Conservation (phyloP, 225 moss, liverwort and hornwort species). For the Sphagnum tenellum region DNA sequence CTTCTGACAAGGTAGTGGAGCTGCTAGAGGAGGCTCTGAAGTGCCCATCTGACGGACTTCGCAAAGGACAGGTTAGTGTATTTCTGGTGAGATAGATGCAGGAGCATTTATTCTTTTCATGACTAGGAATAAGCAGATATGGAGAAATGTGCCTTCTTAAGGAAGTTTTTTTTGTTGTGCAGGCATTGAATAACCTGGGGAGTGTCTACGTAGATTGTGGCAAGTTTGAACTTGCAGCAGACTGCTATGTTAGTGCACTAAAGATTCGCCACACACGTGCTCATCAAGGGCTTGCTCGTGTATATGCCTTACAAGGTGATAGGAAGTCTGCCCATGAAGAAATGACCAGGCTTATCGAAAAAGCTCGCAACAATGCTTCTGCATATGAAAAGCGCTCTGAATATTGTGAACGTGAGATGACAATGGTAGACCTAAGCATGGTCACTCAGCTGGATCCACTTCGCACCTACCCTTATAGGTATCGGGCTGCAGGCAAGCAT, state of each 20-base stretch:
- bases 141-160: not conserved
- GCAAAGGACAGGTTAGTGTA: conserved; percentile 82
- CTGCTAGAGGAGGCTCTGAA: conserved; percentile 95
- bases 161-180: conserved; percentile 9
- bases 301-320: conserved; percentile 84
- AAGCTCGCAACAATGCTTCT: conserved; percentile 97
- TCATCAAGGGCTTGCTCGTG: conserved; percentile 97
- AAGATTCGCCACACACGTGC: conserved; percentile 96
- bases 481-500: conserved; percentile 92
- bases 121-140: too few relatives aligned
- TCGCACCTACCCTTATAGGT: conserved; percentile 94
- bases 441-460: conserved; percentile 92
- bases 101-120: too few relatives aligned
- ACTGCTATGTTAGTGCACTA: conserved; percentile 92
- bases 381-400: conserved; percentile 98
- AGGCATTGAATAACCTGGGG: conserved; percentile 98
- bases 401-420: conserved; percentile 97
- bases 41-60: conserved; percentile 96
- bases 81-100: not conserved
- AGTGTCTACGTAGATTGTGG: conserved; percentile 98
- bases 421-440: conserved; percentile 88
- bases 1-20: conserved; percentile 96
- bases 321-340: conserved; percentile 90
- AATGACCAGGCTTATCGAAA: conserved; percentile 98
- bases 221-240: conserved; percentile 86